Percentiles rank a stretch among this genome's conserved stretches.
Evolutionary conservation across 169 alveolate genomes (phyloP).

Genomic region (Eimeria acervulina): DNA sequence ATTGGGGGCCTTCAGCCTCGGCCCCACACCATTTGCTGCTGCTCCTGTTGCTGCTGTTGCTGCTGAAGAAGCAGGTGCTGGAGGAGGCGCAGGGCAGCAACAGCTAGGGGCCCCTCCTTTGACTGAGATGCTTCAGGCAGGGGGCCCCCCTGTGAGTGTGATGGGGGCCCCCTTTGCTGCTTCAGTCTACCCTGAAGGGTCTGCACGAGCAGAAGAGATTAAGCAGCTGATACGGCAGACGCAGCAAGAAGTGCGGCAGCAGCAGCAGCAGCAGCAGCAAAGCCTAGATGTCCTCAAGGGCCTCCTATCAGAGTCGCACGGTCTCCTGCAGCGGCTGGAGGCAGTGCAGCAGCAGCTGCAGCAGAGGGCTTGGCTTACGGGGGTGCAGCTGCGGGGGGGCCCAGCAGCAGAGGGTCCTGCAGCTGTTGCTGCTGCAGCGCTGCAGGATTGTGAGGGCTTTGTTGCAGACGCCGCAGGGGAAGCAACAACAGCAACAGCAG

Average conservation of each 20-base stretch:
- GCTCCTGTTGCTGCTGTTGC: background rate
- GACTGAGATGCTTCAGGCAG: background rate
- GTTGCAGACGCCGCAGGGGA: background rate
- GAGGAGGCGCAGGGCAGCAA: background rate
- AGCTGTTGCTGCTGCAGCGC: background rate
- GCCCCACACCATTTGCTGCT: background rate
- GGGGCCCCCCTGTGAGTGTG: background rate
- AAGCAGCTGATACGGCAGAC: slow-evolving; percentile 22
- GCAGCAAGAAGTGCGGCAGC: background rate
- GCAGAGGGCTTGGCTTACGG: slow-evolving; percentile 12
- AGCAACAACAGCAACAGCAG: background rate
- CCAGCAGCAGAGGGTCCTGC: background rate
- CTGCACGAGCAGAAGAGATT: background rate
- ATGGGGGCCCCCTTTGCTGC: background rate
- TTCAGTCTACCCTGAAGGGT: background rate
- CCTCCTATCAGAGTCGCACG: background rate
- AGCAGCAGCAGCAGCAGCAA: slow-evolving; percentile 16
- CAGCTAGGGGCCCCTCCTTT: background rate
- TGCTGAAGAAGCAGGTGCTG: background rate
- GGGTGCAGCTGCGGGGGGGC: slow-evolving; percentile 14
- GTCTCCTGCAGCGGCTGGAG: slow-evolving; percentile 6
- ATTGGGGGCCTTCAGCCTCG: background rate
- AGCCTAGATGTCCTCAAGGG: background rate
- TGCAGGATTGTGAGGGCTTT: background rate
- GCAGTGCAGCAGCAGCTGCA: slow-evolving; percentile 47